Evolutionary conservation across 2,329 filamentous ascomycete genomes (phyloP).

Genomic region (Chaetomiaceae sp.): DNA sequence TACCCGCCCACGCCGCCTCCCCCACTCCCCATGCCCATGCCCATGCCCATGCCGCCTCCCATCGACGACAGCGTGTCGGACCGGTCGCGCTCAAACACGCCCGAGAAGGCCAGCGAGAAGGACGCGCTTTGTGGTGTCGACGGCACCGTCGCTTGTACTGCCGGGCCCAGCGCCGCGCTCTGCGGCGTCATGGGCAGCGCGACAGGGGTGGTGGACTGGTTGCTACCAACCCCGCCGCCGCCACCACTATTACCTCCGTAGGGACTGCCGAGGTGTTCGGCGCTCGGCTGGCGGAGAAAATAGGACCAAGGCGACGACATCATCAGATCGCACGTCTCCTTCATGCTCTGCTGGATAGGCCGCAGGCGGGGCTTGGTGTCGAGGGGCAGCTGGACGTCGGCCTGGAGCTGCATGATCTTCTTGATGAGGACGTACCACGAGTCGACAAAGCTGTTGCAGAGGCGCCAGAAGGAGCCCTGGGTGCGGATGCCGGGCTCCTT

Average conservation of each 20-base stretch:
- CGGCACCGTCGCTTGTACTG: constrained; percentile 83
- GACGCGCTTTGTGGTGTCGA: constrained; percentile 59
- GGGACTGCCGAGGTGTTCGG: constrained; percentile 25
- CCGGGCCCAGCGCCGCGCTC: constrained; percentile 82
- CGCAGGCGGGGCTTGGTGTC: constrained; percentile 71
- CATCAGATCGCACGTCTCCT: constrained; percentile 73
- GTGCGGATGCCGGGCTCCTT: constrained; percentile 74
- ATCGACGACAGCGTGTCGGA: constrained; percentile 45
- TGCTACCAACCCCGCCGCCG: neutral
- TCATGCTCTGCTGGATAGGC: constrained; percentile 76
- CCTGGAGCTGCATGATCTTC: constrained; percentile 52
- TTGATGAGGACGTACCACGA: constrained; percentile 63
- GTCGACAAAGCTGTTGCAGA: constrained; percentile 70
- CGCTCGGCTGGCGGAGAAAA: constrained; percentile 27
- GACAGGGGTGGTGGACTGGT: constrained; percentile 23
- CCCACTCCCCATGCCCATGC: constrained; percentile 40
- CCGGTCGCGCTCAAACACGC: constrained; percentile 52
- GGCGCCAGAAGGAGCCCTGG: constrained; percentile 57
- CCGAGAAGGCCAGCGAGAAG: constrained; percentile 51
- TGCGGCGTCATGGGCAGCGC: constrained; percentile 76
- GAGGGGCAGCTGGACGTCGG: constrained; percentile 48
- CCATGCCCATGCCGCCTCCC: neutral
- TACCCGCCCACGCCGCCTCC: neutral
- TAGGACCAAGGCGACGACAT: constrained; percentile 54
- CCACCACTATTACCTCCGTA: constrained; percentile 16